Evolutionary conservation across 1,284 basidiomycete species (phyloP).

Genomic region (Lentinula novae-zelandiae): DNA sequence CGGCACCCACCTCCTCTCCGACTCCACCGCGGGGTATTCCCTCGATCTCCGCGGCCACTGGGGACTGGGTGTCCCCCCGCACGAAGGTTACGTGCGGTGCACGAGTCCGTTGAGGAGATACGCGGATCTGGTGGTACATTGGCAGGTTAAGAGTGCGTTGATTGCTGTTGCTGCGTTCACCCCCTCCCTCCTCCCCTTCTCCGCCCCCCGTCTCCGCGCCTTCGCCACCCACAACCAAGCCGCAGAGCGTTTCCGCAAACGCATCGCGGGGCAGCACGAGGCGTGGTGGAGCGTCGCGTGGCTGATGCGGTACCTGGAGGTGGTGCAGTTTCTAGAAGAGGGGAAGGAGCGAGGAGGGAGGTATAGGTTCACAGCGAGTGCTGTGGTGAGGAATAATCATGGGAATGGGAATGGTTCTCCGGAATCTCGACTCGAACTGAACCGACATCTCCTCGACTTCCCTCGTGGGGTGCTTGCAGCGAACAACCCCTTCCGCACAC

Average conservation of each 20-base stretch:
- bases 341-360: not conserved
- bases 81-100: constrained; percentile 77
- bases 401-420: too few relatives aligned
- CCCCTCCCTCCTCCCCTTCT: not conserved
- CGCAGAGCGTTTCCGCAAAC: constrained; percentile 6
- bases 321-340: not conserved
- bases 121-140: constrained; percentile 83
- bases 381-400: not conserved
- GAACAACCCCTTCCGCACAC: not conserved
- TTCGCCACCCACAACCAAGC: constrained; percentile 3
- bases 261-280: constrained; percentile 17
- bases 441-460: too few relatives aligned
- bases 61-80: constrained; percentile 63
- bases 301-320: constrained; percentile 26
- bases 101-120: constrained; percentile 91
- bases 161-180: not conserved
- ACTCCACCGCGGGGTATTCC: constrained; percentile 40
- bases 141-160: constrained; percentile 90
- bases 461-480: too few relatives aligned
- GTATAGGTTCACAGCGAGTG: not conserved
- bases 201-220: not conserved
- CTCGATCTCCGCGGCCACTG: constrained; percentile 64
- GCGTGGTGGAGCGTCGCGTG: constrained; percentile 31
- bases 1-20: constrained; percentile 26
- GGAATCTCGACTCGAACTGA: too few relatives aligned